A percentile compares a stretch with the other conserved stretches of the same genome.
These are phyloP conservation scores for Stereocaulon alpinum DNA, from an alignment of 495 filamentous ascomycete species.

Conservation along the genomic window DNA sequence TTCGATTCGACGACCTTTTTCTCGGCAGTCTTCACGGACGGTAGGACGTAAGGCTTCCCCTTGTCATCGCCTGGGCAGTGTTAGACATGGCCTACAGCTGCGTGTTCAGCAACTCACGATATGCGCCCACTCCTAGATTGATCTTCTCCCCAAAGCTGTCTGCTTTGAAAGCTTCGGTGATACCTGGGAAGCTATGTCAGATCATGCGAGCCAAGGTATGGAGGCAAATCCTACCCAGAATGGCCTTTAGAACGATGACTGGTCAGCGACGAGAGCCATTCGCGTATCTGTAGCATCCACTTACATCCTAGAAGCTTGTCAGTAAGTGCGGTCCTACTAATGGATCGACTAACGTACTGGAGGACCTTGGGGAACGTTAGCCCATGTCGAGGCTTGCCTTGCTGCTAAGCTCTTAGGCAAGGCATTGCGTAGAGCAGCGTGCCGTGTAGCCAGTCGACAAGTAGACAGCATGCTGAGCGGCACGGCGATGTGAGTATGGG, in stretches of 20 bases:
- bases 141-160: constrained; percentile 88
- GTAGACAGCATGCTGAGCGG: constrained; percentile 9
- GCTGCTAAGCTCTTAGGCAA: constrained; percentile 29
- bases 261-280: background rate
- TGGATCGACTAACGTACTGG: constrained; percentile 51
- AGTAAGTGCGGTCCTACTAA: constrained; percentile 6
- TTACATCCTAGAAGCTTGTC: constrained; percentile 25
- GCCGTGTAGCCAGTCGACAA: constrained; percentile 7
- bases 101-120: constrained; percentile 31
- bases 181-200: constrained; percentile 75
- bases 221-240: constrained; percentile 18
- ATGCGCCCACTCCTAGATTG: constrained; percentile 69
- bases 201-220: constrained; percentile 7
- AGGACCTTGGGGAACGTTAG: constrained; percentile 82
- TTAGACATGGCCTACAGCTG: constrained; percentile 1
- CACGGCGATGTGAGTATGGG: background rate
- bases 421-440: background rate
- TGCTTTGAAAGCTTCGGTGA: constrained; percentile 98
- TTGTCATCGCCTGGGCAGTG: constrained; percentile 62
- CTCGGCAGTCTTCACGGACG: constrained; percentile 83
- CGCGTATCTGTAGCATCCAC: constrained; percentile 14
- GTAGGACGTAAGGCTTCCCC: constrained; percentile 95
- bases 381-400: constrained; percentile 73
- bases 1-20: constrained; percentile 65
- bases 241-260: constrained; percentile 15